phyloP scores from a whole-genome alignment of 768 basidiomycete species.

The Kwoniella mangroviensis region DNA sequence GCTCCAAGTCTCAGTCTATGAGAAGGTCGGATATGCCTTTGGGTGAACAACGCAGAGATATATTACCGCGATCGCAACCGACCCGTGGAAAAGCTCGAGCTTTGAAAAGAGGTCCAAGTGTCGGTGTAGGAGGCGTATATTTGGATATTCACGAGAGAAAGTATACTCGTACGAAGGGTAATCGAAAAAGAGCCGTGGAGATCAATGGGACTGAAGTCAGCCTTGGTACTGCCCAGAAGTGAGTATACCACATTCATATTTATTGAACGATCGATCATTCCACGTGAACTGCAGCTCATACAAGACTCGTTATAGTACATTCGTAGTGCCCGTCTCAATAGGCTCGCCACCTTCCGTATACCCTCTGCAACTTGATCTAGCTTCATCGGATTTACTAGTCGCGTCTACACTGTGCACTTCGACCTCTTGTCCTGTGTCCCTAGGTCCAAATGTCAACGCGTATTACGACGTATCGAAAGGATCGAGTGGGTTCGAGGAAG shows the following conservation, averaged over 20 bases:
- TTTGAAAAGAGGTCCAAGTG: slow-evolving; percentile 5
- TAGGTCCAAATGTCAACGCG: slow-evolving; percentile 25
- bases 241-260: slow-evolving; percentile 4
- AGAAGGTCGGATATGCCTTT: no score
- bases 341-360: slow-evolving; percentile 42
- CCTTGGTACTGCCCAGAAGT: slow-evolving; percentile 24
- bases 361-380: slow-evolving; percentile 50
- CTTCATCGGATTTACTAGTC: slow-evolving; percentile 47
- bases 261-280: background rate
- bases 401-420: slow-evolving; percentile 40
- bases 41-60: background rate
- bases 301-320: slow-evolving; percentile 30
- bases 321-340: slow-evolving; percentile 39
- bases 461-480: slow-evolving; percentile 35
- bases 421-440: slow-evolving; percentile 35
- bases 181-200: background rate
- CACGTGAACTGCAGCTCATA: background rate
- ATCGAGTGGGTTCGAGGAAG: slow-evolving; percentile 19
- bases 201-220: slow-evolving; percentile 25
- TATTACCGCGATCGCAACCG: background rate
- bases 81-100: background rate
- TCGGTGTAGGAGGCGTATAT: slow-evolving; percentile 16
- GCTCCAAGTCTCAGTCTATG: background rate
- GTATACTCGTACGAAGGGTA: background rate
- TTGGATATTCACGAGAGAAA: slow-evolving; percentile 15